These are phyloP conservation scores for Mucor sp. DNA, from an alignment of 371 early-diverging fungal genomes.

Conservation along the genomic window DNA sequence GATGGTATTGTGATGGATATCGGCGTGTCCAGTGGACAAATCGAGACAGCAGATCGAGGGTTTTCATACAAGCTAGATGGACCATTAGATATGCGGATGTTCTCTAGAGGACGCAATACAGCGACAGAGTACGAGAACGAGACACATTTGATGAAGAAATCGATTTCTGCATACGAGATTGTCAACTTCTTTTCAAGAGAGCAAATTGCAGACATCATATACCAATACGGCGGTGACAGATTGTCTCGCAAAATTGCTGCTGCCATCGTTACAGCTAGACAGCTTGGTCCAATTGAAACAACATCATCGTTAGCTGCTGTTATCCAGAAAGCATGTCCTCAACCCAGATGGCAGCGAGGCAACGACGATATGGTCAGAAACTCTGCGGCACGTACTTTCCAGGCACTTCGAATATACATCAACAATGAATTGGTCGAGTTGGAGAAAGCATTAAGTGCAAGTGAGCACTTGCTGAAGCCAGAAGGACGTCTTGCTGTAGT, in stretches of 20 bases:
- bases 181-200: conserved; percentile 57
- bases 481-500: conserved; percentile 62
- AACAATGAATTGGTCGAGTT: conserved; percentile 74
- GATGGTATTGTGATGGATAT: conserved; percentile 79
- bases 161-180: conserved; percentile 56
- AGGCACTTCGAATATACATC: conserved; percentile 68
- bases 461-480: conserved; percentile 57
- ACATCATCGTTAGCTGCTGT: conserved; percentile 59
- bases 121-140: conserved; percentile 21
- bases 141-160: conserved; percentile 29
- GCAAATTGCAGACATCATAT: conserved; percentile 67
- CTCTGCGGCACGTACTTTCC: conserved; percentile 58
- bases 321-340: conserved; percentile 56
- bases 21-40: conserved; percentile 68
- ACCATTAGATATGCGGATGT: conserved; percentile 74
- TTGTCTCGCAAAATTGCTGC: conserved; percentile 62
- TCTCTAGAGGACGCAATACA: conserved; percentile 38
- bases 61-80: conserved; percentile 72
- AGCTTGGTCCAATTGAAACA: conserved; percentile 49
- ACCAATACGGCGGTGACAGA: conserved; percentile 64
- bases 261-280: conserved; percentile 62
- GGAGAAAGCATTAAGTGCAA: conserved; percentile 47
- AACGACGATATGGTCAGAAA: conserved; percentile 52
- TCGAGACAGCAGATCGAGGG: conserved; percentile 64
- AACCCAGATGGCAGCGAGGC: conserved; percentile 48